Conservation (phyloP, 495 filamentous ascomycete species). For the Xylaria nigripes region DNA sequence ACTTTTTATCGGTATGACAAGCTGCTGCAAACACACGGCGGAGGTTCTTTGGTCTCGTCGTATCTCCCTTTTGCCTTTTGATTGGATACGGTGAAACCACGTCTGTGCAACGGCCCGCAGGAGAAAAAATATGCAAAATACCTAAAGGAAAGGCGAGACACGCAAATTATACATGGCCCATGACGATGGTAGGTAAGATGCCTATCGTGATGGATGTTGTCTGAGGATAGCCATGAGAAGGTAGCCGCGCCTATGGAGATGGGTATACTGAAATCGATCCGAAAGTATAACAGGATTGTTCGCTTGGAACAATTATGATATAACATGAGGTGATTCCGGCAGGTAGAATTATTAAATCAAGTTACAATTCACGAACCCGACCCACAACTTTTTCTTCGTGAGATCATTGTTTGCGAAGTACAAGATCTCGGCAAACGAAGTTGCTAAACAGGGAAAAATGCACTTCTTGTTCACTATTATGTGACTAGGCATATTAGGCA, state of each 20-base stretch:
- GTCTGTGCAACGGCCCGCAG: slow-evolving; percentile 3
- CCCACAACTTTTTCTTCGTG: not conserved
- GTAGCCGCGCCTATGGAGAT: no score
- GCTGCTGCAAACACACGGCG: slow-evolving; percentile 3
- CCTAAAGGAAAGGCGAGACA: not conserved
- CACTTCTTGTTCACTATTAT: not conserved
- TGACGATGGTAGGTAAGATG: not conserved
- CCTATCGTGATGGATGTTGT: not conserved
- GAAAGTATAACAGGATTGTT: no score
- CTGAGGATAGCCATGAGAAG: not conserved
- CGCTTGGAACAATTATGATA: no score
- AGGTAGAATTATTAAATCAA: not conserved
- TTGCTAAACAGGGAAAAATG: not conserved
- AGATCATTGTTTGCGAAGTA: not conserved
- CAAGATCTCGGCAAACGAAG: not conserved
- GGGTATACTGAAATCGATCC: no score
- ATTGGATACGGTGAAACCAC: slow-evolving; percentile 6
- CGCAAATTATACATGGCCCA: not conserved
- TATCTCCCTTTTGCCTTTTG: not conserved
- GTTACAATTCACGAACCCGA: not conserved
- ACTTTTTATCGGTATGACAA: slow-evolving; percentile 4
- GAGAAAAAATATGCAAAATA: slow-evolving; percentile 1
- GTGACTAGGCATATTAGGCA: no score
- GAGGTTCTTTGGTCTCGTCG: slow-evolving; percentile 1
- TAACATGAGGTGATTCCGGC: not conserved